These are phyloP conservation scores for Seiridium unicorne DNA, from an alignment of 2,329 filamentous ascomycete genomes.

Conservation along the genomic window DNA sequence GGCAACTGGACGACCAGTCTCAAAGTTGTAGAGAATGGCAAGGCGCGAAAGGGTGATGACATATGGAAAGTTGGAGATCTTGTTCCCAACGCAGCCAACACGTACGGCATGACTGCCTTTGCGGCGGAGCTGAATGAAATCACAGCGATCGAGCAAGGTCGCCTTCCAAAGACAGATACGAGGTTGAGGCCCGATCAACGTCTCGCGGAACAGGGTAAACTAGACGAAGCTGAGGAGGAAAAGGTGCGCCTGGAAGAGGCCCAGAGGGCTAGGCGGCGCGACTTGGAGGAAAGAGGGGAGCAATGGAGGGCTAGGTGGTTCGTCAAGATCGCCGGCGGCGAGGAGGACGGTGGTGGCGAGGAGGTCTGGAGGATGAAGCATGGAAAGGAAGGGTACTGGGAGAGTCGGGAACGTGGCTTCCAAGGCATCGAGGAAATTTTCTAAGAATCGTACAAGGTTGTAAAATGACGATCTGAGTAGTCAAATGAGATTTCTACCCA, in stretches of 20 bases:
- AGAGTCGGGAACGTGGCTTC: conserved; percentile 64
- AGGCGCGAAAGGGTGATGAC: conserved; percentile 54
- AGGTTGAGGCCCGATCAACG: conserved; percentile 85
- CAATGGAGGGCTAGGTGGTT: conserved; percentile 83
- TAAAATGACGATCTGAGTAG: not conserved
- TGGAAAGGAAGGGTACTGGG: conserved; percentile 92
- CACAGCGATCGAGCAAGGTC: conserved; percentile 72
- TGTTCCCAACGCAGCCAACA: conserved; percentile 74
- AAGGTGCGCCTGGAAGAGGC: conserved; percentile 85
- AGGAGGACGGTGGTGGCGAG: conserved; percentile 58
- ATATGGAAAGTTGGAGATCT: conserved; percentile 79
- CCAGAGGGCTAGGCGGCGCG: conserved; percentile 72
- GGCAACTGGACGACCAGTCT: conserved; percentile 86
- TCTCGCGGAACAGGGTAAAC: conserved; percentile 74
- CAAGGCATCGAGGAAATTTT: conserved; percentile 46
- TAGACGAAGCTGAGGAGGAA: conserved; percentile 79
- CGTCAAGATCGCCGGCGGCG: conserved; percentile 60
- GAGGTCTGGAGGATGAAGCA: conserved; percentile 74
- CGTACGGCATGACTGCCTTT: conserved; percentile 87
- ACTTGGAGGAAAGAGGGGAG: conserved; percentile 73
- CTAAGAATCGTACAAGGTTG: not conserved
- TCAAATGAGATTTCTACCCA: not conserved
- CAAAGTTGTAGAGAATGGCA: conserved; percentile 62
- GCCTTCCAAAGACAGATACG: conserved; percentile 78
- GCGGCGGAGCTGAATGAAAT: conserved; percentile 86